phyloP scores from a whole-genome alignment of 345 rosid genomes.

The Moricandia arvensis region DNA sequence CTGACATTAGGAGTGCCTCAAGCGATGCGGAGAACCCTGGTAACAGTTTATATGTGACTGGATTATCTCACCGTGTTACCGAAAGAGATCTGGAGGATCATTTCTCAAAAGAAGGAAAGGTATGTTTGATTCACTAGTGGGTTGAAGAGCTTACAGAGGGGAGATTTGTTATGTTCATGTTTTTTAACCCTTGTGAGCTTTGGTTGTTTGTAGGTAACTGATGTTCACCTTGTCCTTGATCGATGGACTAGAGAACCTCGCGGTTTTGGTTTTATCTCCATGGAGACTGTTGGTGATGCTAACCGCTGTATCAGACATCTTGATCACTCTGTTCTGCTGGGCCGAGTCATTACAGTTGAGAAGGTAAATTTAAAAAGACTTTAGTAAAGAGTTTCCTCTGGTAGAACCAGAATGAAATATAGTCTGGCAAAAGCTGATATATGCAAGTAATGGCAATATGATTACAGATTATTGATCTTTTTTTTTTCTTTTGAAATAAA shows the following conservation, averaged over 20 bases:
- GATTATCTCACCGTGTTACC: slow-evolving; percentile 72
- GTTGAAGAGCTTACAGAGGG: not conserved
- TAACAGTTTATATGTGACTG: slow-evolving; percentile 91
- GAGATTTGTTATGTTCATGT: not conserved
- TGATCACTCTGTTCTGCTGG: slow-evolving; percentile 72
- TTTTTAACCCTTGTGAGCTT: not conserved
- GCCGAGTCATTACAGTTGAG: slow-evolving; percentile 87
- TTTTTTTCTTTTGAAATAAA: slow-evolving; percentile 30
- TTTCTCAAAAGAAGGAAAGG: slow-evolving; percentile 76
- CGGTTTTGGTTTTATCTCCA: slow-evolving; percentile 89
- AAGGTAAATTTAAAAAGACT: slow-evolving; percentile 49
- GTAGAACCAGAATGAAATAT: not conserved
- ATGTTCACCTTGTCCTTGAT: slow-evolving; percentile 88
- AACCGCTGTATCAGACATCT: slow-evolving; percentile 71
- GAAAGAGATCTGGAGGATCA: slow-evolving; percentile 76
- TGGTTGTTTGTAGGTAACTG: slow-evolving; percentile 55
- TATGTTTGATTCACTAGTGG: slow-evolving; percentile 8
- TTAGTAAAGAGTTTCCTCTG: too few relatives aligned
- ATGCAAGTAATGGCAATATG: too few relatives aligned
- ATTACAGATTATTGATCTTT: too few relatives aligned
- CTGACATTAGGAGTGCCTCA: slow-evolving; percentile 51
- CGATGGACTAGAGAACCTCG: slow-evolving; percentile 95
- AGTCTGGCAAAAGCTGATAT: too few relatives aligned
- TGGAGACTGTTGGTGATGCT: slow-evolving; percentile 69
- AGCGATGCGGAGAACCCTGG: slow-evolving; percentile 83